Evolutionary conservation across 495 filamentous ascomycete species (phyloP).

Genomic region (Sordaria brevicollis): DNA sequence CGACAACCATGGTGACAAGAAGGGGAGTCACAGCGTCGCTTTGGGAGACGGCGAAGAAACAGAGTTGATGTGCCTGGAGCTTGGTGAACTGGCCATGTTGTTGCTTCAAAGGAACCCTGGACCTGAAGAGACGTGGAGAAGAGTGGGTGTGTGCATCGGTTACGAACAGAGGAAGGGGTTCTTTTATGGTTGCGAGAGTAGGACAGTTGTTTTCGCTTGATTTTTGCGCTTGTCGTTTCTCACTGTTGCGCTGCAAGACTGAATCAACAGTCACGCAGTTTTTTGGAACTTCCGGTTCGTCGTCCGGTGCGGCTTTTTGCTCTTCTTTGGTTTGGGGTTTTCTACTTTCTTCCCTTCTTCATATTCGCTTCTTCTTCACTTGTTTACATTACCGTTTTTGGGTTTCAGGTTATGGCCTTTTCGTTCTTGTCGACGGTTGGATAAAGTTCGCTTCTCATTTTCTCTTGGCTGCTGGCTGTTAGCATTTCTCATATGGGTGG

Average conservation of each 20-base stretch:
- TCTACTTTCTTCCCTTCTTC: neutral
- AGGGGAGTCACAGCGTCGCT: neutral
- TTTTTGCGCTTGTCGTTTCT: neutral
- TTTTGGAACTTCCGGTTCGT: too few species aligned
- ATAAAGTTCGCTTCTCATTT: neutral
- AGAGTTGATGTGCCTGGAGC: constrained; percentile 18
- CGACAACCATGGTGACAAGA: neutral
- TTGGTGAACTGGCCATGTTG: constrained; percentile 24
- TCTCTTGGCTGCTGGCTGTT: neutral
- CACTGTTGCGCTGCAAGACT: neutral
- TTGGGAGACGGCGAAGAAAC: constrained; percentile 15
- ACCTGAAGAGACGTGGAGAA: constrained; percentile 4
- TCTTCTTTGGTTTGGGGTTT: neutral
- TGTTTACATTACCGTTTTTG: neutral
- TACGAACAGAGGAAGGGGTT: constrained; percentile 18
- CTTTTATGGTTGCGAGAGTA: constrained; percentile 20
- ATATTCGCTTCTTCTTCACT: neutral
- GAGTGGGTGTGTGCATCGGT: constrained; percentile 18
- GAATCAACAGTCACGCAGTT: neutral
- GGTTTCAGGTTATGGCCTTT: neutral
- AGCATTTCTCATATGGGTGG: neutral
- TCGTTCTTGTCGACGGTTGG: neutral
- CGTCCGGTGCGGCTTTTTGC: neutral
- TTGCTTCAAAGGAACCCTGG: constrained; percentile 8
- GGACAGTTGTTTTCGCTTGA: constrained; percentile 9